Base-by-base conservation (phyloP, 1,284 basidiomycete species). In the Cryptococcus neoformans region DNA sequence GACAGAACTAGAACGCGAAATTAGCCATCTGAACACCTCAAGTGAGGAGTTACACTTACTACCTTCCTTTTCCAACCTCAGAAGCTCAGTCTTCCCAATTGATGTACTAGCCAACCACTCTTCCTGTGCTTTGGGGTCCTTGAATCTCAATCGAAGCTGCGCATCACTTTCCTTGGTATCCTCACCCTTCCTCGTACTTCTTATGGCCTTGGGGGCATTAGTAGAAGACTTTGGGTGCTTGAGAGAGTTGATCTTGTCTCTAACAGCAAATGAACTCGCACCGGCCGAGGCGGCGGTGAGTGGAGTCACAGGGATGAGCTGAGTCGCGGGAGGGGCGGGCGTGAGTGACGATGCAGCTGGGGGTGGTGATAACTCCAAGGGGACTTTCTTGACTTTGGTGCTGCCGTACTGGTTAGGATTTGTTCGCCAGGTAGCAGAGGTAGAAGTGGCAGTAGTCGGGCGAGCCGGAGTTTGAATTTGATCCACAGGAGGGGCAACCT, bases 81-180 rank as follows among this genome's bases (percentile, higher is more conserved):
- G 54, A 28, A 75, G 58, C 49, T 68, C 65, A 3, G 44, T 50
- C 21, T 64, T 63, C 4, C 52, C 39, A 35, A 67, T 62, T 64
- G 64, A 73, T 51, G 64, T 59, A 34, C 55, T 58, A 1, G 69
- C 63, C 16, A 74, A 55, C 55, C 61, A 74, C 44, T 64, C 62
- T 21, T 70, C 41, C 53, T 69, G 58, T 8, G 62, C 68, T 14
- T 47, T 46, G 10, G 51, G 51, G 9, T 40, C 50, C 10, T 41
- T 48, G 21, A 58, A 49, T 37, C 49, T 51, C 41, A 45, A 40
- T 46, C 49, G 44, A 40, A 58, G 47, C n/a, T 42, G 47, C 6
- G 35, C 44, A 45, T 55, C 53, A 39, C 50, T 52, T 14, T 49
- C 40, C 21, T 50, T 52, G 14, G 47, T 28, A 35, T 55, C 56